phyloP scores from a whole-genome alignment of 2,329 filamentous ascomycete genomes.

The Alternaria sp. region DNA sequence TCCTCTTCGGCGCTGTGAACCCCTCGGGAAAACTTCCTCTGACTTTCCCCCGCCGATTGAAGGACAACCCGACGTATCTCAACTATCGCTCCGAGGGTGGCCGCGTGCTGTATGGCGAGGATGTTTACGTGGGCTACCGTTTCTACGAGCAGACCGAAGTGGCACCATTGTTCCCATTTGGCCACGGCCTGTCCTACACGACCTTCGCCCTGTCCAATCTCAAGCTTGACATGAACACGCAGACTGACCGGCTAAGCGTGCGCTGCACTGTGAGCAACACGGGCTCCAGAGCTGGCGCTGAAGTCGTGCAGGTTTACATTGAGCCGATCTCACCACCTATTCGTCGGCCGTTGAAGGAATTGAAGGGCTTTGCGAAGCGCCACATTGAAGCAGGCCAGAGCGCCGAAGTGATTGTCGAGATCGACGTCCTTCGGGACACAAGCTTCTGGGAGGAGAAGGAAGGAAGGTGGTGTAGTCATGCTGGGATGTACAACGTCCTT shows the following conservation, averaged over 20 bases:
- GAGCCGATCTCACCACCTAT: conserved; percentile 10
- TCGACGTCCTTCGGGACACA: not conserved
- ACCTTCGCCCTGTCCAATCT: conserved; percentile 55
- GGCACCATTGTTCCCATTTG: conserved; percentile 75
- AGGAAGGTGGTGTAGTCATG: not conserved
- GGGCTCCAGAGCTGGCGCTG: conserved; percentile 60
- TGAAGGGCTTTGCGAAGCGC: not conserved
- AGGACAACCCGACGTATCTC: conserved; percentile 77
- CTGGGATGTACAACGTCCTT: not conserved
- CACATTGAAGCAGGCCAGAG: not conserved
- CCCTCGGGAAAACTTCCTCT: conserved; percentile 77
- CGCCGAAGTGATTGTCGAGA: not conserved
- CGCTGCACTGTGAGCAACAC: conserved; percentile 66
- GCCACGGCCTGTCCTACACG: conserved; percentile 82
- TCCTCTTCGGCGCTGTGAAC: conserved; percentile 78
- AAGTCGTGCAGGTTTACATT: conserved; percentile 64
- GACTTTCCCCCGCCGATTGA: conserved; percentile 62
- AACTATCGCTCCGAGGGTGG: conserved; percentile 62
- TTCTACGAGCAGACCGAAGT: conserved; percentile 50
- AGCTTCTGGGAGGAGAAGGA: not conserved
- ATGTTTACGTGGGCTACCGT: not conserved
- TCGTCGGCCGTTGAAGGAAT: not conserved
- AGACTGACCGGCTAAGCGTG: conserved; percentile 45
- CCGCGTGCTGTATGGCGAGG: not conserved
- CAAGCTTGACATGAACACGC: conserved; percentile 53